Evolutionary conservation across 1,284 basidiomycete genomes (phyloP).

Genomic region (Apiotrichum gamsii): DNA sequence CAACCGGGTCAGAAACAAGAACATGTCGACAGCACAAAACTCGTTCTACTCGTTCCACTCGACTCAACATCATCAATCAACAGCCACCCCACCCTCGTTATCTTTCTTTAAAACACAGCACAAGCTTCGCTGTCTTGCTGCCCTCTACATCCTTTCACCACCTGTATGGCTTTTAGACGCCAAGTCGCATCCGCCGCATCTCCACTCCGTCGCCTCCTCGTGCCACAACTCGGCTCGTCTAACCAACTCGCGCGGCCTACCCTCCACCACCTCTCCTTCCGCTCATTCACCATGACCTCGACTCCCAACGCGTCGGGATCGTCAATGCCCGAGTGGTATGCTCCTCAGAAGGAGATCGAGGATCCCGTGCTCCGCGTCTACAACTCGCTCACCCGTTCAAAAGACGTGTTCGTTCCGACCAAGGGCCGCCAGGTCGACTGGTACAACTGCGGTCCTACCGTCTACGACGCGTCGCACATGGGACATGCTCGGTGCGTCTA

Average conservation of each 20-base stretch:
- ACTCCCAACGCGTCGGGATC: conserved; percentile 24
- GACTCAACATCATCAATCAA: too few species aligned
- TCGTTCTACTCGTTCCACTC: too few species aligned
- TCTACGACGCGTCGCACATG: conserved; percentile 98
- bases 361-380: conserved; percentile 67
- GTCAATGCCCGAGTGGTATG: conserved; percentile 43
- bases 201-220: neutral
- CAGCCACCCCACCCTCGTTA: neutral
- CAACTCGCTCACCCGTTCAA: conserved; percentile 88
- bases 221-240: neutral
- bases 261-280: neutral
- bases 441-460: conserved; percentile 99
- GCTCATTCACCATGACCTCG: conserved; percentile 13
- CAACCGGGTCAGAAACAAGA: too few species aligned
- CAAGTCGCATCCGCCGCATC: neutral
- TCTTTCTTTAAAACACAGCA: neutral
- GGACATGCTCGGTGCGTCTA: conserved; percentile 82
- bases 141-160: neutral
- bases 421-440: conserved; percentile 86
- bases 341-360: conserved; percentile 26
- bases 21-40: too few species aligned
- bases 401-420: conserved; percentile 79
- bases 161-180: conserved; percentile 4
- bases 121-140: neutral
- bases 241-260: neutral